Base-by-base conservation (phyloP, 257 asterid species). In the Solanum tarijense region DNA sequence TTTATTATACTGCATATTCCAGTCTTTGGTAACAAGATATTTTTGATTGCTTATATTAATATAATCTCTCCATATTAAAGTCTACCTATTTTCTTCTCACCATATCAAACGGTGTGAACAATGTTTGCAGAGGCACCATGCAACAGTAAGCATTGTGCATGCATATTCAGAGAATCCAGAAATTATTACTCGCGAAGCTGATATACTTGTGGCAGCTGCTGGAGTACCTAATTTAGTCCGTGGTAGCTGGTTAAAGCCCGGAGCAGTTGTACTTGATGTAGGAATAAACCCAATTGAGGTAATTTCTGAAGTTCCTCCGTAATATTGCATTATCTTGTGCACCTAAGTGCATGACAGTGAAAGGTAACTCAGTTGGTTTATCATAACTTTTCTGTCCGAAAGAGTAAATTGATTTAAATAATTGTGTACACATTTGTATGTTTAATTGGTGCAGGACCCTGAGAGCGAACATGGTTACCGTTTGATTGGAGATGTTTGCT, bases 181-280 rank as follows among this genome's bases (percentile, higher is more conserved):
- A 89, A 78, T 89, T 78, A 88, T 96, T 75, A 83, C 96, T 43
- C 92, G 98, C 48, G 95, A 94, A 91, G 98, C 99, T 88, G 98
- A 96, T 91, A 95, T 96, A 87, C 86, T 95, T 76, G 91, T 96
- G 84, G 88, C 95, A 20, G 98, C 98, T 65, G 98, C 97, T 62
- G 99, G 99, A 88, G 93, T 96, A 86, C 97, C 97, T 14, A 94
- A 96, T 91, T 90, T 95, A 88, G 98, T 96, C 75, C 94, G 96
- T 82, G 95, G 96, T 62, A 93, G 92, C 91, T 96, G 99, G 99
- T 83, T 96, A 89, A 96, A 96, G 91, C 98, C 98, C 4, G 99
- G 97, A 34, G 97, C 95, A 69, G 91, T 95, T 87, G 93, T 96
- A 39, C 89, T 96, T 87, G 98, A 96, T 83, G 95, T 96, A 87